These are phyloP conservation scores for Ganoderma meredithae DNA, from an alignment of 1,284 basidiomycete genomes.

Conservation along the genomic window DNA sequence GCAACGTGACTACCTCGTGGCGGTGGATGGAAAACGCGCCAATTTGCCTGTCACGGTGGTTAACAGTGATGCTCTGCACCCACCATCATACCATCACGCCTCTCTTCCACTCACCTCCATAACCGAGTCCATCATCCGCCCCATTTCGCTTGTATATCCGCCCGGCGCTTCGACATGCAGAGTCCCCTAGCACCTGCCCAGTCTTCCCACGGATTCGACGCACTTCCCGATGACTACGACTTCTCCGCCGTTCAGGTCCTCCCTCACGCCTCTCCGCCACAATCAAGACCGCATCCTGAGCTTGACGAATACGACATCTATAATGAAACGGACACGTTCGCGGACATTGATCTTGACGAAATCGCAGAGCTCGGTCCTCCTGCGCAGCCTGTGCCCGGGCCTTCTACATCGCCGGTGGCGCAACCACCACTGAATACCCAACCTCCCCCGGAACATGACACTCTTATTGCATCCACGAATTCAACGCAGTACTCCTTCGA, in stretches of 20 bases:
- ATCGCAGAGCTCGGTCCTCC: constrained; percentile 31
- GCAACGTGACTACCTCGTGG: constrained; percentile 6
- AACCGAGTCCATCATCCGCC: background rate
- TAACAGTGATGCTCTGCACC: background rate
- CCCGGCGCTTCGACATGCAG: background rate
- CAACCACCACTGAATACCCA: constrained; percentile 4
- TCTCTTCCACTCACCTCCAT: background rate
- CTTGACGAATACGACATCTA: constrained; percentile 26
- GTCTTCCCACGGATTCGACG: constrained; percentile 22
- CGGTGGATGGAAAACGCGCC: background rate
- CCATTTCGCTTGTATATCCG: background rate
- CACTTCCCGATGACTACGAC: constrained; percentile 30
- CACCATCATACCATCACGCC: background rate
- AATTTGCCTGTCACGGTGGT: constrained; percentile 7
- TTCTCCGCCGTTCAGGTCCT: constrained; percentile 20
- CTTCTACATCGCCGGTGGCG: background rate
- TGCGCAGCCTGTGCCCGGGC: background rate
- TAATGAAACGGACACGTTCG: constrained; percentile 28
- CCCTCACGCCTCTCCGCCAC: background rate
- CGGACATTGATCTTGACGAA: constrained; percentile 32
- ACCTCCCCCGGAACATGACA: background rate
- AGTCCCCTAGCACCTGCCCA: too few species aligned
- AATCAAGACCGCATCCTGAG: background rate
- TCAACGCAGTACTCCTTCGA: constrained; percentile 39
- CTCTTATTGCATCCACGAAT: background rate